Evolutionary conservation across 1,284 basidiomycete genomes (phyloP), one percentile per base, ranked within the genome.

Genomic region (Lentinus polychrous): DNA sequence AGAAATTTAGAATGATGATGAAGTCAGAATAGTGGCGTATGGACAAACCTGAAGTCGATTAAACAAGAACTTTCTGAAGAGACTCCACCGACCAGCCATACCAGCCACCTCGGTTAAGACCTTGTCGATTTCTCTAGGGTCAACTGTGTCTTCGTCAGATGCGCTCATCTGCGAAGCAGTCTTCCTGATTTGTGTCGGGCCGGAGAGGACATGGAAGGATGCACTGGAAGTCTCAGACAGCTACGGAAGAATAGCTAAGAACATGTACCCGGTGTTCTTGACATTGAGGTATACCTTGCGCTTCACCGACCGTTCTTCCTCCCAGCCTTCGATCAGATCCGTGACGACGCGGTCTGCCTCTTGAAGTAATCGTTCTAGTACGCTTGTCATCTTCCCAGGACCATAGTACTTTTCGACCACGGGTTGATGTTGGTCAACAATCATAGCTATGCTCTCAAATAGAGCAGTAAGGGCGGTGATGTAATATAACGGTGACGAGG

Each of bases 401-500:
- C 94, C 96, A 60, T 99, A 99, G 66, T 99, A 96, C 66, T 95
- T 95, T 64, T 98, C 94, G 0, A 99, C 95, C 1, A 99, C 83
- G 1, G 94, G 91, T 60, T 96, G 94, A 64, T 99, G 96, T 62
- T 97, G 94, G 60, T 95, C 94, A 36, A 99, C 86, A 52, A 99
- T 93, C 71, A 91, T 82, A 1, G 95, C 96, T 38, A 99, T 86
- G 48, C 88, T 89, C 68, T 99, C 96, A 56, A 98, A 94, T 0
- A 99, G 75, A 1, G 87, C 84, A 0, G 94, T 97, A 45, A 97
- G 69, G 3, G 83, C 76, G 2, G 89, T 83, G 52, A 94, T 82
- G 63, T 92, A 95, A 67, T 94, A 94, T 18, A 92, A 68, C 0
- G 93, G 86, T 0, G 91, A 94, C 10, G 91, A 92, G 0, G 87